Evolutionary conservation across 2,329 filamentous ascomycete genomes (phyloP).

Genomic region (Blastomyces parvus): DNA sequence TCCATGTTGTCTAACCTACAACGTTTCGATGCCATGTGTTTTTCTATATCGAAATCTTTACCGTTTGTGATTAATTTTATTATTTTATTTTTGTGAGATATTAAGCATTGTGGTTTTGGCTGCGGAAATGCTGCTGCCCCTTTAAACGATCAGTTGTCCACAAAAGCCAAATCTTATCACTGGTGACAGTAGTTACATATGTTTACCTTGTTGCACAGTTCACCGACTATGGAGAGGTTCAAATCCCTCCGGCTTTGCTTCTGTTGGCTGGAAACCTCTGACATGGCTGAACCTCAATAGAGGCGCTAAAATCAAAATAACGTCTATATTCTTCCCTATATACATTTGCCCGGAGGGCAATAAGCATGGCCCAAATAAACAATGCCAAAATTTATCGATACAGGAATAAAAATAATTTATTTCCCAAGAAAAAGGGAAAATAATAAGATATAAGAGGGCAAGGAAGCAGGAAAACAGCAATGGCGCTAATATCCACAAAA

Average conservation of each 20-base stretch:
- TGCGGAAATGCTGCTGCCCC: neutral
- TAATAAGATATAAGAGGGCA: neutral
- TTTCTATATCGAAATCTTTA: neutral
- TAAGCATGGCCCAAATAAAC: neutral
- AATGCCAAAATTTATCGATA: slow-evolving; percentile 6
- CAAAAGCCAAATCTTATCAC: neutral
- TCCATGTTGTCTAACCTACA: neutral
- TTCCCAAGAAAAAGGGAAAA: neutral
- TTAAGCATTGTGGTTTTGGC: neutral
- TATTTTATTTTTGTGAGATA: neutral
- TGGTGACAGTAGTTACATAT: too few relatives aligned
- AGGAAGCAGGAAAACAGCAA: neutral
- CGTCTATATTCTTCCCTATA: neutral
- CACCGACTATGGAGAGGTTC: too few relatives aligned
- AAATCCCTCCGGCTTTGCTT: neutral
- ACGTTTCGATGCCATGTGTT: neutral
- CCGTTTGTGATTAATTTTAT: neutral
- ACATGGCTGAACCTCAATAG: neutral
- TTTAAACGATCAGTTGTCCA: neutral
- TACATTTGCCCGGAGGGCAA: neutral
- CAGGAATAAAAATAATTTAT: slow-evolving; percentile 1
- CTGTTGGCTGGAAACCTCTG: neutral
- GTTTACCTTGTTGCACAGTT: too few relatives aligned
- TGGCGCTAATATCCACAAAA: slow-evolving; percentile 7
- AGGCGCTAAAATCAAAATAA: neutral